Evolutionary conservation across 768 basidiomycete genomes (phyloP).

Genomic region (Mycena haematopus): DNA sequence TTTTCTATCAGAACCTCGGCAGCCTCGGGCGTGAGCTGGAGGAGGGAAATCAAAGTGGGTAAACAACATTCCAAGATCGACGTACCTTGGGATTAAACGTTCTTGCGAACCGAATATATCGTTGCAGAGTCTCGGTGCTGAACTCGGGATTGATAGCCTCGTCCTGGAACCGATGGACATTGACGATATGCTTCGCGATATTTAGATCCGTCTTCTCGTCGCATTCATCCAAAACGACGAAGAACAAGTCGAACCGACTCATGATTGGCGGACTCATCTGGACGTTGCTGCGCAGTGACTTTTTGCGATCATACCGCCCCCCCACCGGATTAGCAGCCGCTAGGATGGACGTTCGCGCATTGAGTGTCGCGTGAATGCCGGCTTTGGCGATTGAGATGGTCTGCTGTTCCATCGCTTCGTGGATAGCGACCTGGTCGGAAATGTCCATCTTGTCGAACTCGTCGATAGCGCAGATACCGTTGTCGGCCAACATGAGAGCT

Average conservation of each 20-base stretch:
- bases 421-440: slow-evolving; percentile 97
- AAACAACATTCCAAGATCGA: slow-evolving; percentile 3
- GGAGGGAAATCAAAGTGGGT: slow-evolving; percentile 15
- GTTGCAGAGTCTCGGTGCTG: slow-evolving; percentile 93
- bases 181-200: slow-evolving; percentile 96
- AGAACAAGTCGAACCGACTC: slow-evolving; percentile 98
- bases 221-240: slow-evolving; percentile 97
- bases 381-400: slow-evolving; percentile 99
- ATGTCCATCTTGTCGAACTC: slow-evolving; percentile 99
- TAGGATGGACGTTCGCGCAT: slow-evolving; percentile 95
- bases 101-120: slow-evolving; percentile 96
- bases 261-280: slow-evolving; percentile 99
- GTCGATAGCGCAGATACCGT: slow-evolving; percentile 99
- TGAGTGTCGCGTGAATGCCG: slow-evolving; percentile 97
- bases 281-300: slow-evolving; percentile 87
- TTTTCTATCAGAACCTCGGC: slow-evolving; percentile 94
- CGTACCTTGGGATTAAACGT: slow-evolving; percentile 97
- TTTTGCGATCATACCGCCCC: slow-evolving; percentile 95
- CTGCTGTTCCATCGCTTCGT: slow-evolving; percentile 99
- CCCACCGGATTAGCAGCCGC: slow-evolving; percentile 99
- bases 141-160: slow-evolving; percentile 97
- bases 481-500: slow-evolving; percentile 98
- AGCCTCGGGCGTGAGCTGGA: slow-evolving; percentile 89
- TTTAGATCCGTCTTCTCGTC: slow-evolving; percentile 91
- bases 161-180: slow-evolving; percentile 94